Evolutionary conservation across 768 basidiomycete species (phyloP).

Genomic region (Termitomyces sp.): DNA sequence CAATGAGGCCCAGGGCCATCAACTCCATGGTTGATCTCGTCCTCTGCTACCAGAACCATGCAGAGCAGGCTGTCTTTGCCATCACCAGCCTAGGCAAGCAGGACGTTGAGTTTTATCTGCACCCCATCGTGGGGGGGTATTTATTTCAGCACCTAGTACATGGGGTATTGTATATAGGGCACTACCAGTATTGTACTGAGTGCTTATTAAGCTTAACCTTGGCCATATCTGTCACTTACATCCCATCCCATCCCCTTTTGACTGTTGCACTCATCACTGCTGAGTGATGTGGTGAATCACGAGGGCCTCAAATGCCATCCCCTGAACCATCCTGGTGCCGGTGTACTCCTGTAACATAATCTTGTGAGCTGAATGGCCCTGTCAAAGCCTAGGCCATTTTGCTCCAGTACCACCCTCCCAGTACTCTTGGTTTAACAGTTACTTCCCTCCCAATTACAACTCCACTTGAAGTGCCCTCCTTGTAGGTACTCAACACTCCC

Average conservation of each 20-base stretch:
- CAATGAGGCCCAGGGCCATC: too few species aligned
- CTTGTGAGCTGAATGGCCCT: neutral
- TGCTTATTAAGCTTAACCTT: too few species aligned
- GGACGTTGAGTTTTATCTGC: too few species aligned
- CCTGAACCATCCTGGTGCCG: neutral
- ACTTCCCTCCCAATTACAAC: neutral
- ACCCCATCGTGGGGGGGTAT: too few species aligned
- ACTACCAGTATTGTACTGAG: too few species aligned
- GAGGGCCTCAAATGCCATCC: neutral
- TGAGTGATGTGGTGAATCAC: too few species aligned
- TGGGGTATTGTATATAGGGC: too few species aligned
- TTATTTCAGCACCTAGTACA: too few species aligned
- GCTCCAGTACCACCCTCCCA: neutral
- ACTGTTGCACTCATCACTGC: neutral
- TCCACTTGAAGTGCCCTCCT: neutral
- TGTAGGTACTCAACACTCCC: neutral
- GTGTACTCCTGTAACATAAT: neutral
- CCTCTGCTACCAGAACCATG: too few species aligned
- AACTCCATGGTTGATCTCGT: too few species aligned
- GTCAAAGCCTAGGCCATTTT: neutral
- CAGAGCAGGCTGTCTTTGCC: too few species aligned
- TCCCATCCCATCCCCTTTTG: neutral
- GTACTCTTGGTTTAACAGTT: neutral
- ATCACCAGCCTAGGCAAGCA: too few species aligned
- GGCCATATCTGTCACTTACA: neutral